A percentile compares a stretch with the other conserved stretches of the same genome.
These are phyloP conservation scores for Globisporangium echinulatum DNA, from an alignment of 352 stramenopile species.

Conservation along the genomic window DNA sequence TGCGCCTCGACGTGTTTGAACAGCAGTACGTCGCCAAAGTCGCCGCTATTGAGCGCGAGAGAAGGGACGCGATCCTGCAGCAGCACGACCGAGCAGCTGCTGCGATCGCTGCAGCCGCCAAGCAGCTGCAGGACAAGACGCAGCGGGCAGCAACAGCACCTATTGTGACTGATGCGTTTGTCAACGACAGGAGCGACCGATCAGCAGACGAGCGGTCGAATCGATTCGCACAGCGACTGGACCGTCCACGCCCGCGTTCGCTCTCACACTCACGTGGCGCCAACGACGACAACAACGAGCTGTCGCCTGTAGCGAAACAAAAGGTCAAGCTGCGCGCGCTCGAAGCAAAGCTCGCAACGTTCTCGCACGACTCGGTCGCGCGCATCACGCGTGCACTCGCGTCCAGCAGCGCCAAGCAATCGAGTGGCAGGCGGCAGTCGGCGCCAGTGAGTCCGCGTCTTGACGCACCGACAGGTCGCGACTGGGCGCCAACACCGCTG, in stretches of 20 bases:
- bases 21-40: slow-evolving; percentile 55
- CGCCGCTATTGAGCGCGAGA: slow-evolving; percentile 43
- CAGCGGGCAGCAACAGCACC: slow-evolving; percentile 12
- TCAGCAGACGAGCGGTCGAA: too few species aligned
- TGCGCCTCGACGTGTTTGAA: slow-evolving; percentile 55
- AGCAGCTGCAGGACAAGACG: slow-evolving; percentile 41
- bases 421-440: neutral
- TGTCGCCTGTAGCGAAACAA: slow-evolving; percentile 44
- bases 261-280: neutral
- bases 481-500: slow-evolving; percentile 29
- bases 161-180: neutral
- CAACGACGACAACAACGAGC: neutral
- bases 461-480: neutral
- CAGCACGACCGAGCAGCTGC: slow-evolving; percentile 31
- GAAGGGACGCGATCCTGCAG: slow-evolving; percentile 38
- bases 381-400: slow-evolving; percentile 27
- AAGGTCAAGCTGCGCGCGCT: slow-evolving; percentile 46
- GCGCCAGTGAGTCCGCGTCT: neutral
- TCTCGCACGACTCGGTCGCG: slow-evolving; percentile 40
- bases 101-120: slow-evolving; percentile 29
- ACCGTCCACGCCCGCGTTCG: neutral
- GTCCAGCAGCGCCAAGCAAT: neutral
- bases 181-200: too few species aligned
- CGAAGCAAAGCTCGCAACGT: slow-evolving; percentile 44
- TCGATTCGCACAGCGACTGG: neutral